phyloP scores from a whole-genome alignment of 305 asterid genomes.

The Coffea humblotiana region DNA sequence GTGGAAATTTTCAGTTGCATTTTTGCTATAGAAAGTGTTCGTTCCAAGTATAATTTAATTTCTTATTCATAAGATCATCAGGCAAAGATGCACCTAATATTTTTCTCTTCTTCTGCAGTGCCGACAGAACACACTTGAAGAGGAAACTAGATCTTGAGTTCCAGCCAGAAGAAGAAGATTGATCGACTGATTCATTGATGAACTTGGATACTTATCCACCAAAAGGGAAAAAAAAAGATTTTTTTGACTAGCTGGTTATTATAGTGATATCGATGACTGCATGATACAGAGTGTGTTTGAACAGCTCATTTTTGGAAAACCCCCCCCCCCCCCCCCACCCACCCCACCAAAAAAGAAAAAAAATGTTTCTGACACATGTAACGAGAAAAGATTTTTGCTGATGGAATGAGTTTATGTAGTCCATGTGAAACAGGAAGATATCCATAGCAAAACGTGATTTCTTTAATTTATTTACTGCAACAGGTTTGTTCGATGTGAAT shows the following conservation, averaged over 20 bases:
- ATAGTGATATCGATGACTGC: background rate
- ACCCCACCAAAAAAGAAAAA: no score
- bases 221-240: background rate
- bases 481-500: background rate
- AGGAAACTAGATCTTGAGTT: conserved; percentile 92
- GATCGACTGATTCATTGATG: background rate
- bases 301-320: no score
- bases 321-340: no score
- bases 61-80: background rate
- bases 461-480: background rate
- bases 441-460: background rate
- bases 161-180: conserved; percentile 78
- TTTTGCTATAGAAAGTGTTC: background rate
- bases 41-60: no score
- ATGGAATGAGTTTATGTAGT: background rate
- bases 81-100: background rate
- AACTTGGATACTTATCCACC: background rate
- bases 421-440: background rate
- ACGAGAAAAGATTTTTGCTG: background rate
- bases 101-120: conserved; percentile 45
- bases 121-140: conserved; percentile 91
- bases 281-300: background rate
- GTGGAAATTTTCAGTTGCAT: background rate
- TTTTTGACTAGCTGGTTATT: conserved; percentile 9
- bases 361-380: background rate